Conservation (phyloP, 768 basidiomycete genomes). For the Boletus subcaerulescens region DNA sequence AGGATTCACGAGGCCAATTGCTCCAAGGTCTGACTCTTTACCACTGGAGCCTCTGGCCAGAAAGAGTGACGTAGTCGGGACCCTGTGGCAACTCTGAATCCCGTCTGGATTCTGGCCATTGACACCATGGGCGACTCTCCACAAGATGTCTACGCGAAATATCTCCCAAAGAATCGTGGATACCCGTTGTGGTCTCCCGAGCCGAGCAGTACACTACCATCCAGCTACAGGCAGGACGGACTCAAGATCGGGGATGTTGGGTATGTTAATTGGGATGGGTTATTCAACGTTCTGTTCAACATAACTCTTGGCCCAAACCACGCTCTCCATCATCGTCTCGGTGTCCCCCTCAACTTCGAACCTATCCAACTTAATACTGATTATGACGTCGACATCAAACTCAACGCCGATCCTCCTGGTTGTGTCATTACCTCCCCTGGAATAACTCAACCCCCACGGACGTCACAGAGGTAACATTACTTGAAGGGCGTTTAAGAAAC, state of each 20-base stretch:
- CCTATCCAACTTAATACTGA: background rate
- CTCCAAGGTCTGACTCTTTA: no score
- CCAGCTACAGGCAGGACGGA: constrained; percentile 22
- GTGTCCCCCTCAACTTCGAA: background rate
- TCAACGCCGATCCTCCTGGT: background rate
- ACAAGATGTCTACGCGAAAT: background rate
- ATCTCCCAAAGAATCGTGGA: constrained; percentile 18
- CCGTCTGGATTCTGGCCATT: no score
- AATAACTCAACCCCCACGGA: background rate
- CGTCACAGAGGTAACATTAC: background rate
- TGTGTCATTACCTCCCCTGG: background rate
- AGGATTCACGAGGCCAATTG: no score
- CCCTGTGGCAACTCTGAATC: no score
- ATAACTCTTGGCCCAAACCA: constrained; percentile 8
- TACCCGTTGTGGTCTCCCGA: constrained; percentile 33
- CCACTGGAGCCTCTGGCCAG: no score
- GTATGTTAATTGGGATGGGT: constrained; percentile 22
- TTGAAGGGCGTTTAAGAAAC: background rate
- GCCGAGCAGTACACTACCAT: constrained; percentile 19
- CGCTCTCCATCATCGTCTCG: background rate
- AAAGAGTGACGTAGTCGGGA: no score
- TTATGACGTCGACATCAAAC: background rate
- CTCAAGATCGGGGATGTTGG: constrained; percentile 36
- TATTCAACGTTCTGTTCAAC: constrained; percentile 34
- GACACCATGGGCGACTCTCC: background rate